These are phyloP conservation scores for Cladorrhinum sp. DNA, from an alignment of 2,329 filamentous ascomycete genomes.

Conservation along the genomic window DNA sequence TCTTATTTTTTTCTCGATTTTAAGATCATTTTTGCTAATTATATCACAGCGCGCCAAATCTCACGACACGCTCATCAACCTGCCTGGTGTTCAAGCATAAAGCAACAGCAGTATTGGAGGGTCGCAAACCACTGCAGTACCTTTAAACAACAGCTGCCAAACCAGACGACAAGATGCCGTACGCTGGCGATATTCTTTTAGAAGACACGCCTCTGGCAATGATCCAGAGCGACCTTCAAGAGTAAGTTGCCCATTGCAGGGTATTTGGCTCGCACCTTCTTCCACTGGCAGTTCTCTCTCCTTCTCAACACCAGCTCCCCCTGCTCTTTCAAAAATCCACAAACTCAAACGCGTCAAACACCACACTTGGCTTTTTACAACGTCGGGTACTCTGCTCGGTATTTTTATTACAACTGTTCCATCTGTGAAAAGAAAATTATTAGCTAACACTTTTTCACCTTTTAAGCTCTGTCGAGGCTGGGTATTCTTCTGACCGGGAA, in stretches of 20 bases:
- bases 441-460: conserved; percentile 2
- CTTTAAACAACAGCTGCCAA: neutral
- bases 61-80: neutral
- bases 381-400: too few species aligned
- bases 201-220: conserved; percentile 12
- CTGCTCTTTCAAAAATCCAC: neutral
- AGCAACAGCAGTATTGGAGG: neutral
- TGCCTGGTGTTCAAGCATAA: neutral
- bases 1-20: neutral
- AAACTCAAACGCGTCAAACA: neutral
- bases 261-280: neutral
- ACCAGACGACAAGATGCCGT: conserved; percentile 13
- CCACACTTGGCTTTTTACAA: too few species aligned
- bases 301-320: neutral
- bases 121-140: neutral
- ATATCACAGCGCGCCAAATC: neutral
- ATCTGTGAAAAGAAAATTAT: neutral
- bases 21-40: neutral
- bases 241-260: conserved; percentile 21
- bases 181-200: conserved; percentile 8
- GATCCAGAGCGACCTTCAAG: conserved; percentile 22
- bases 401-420: too few species aligned
- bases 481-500: neutral
- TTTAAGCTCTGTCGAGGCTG: conserved; percentile 13
- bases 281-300: neutral